Evolutionary conservation across 1,139 yeast species (phyloP), one percentile per base, ranked within the genome.

Genomic region (Taphrina communis): DNA sequence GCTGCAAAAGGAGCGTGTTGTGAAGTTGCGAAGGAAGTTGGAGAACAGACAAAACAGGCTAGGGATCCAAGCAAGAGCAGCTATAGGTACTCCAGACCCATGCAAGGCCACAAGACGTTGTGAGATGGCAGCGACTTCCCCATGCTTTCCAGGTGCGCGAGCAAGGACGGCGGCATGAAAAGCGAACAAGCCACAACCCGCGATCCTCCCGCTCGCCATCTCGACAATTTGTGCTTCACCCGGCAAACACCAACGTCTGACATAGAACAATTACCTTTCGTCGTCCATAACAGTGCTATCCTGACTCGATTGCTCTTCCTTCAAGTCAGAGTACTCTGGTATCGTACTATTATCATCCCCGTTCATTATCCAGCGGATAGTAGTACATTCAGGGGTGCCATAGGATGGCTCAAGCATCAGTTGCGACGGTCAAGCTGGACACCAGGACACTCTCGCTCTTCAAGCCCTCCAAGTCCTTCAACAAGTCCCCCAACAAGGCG

Each of bases 381-480:
- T 17, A 7, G 19, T n/a, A 14, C 1, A 6, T 2, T 7, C 19
- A 44, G 19, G 48, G 48, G 48, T 44, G 48, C 19, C 48, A 7
- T 17, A 44, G 48, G 12, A 44, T 44, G 48, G 48, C 48, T 17
- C 48, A 44, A 2, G 8, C 48, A 44, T 44, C 48, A 44, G 53
- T 50, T 25, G 25, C 52, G n/a, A 50, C 52, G 36, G 52, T 57
- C 52, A 56, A 41, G 58, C 51, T 65, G 48, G 68, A 65, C 46
- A 57, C 51, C n/a, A 25, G n/a, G 25, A 31, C 38, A 25, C 70
- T 88, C 66, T 75, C 79, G 51, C 76, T 84, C 44, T 82, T 88
- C 75, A 78, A 79, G 72, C 90, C 87, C 58, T 80, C 83, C 51
- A 91, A 88, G 75, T 78, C 84, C 25, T 84, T 90, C 72, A 80